These are phyloP conservation scores for Begonia masoniana DNA, from an alignment of 306 rosid genomes.

Conservation along the genomic window DNA sequence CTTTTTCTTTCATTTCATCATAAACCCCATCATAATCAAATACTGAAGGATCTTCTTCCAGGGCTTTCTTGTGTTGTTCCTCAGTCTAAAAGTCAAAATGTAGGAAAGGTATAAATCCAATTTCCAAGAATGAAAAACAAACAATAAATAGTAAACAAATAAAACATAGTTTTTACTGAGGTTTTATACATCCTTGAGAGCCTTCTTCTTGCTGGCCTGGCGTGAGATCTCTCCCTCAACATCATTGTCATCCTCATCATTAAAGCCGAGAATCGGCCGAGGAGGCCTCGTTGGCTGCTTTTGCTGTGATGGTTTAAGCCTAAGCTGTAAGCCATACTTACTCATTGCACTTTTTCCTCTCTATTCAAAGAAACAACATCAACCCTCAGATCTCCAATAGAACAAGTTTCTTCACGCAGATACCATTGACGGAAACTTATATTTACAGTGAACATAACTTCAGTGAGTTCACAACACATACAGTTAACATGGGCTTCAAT, in stretches of 20 bases:
- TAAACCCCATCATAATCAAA: slow-evolving; percentile 84
- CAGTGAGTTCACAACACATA: too few species aligned
- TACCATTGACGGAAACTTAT: too few species aligned
- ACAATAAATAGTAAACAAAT: neutral
- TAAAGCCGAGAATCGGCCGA: slow-evolving; percentile 42
- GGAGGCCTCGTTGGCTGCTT: slow-evolving; percentile 42
- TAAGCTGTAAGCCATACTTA: slow-evolving; percentile 76
- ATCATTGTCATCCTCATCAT: slow-evolving; percentile 49
- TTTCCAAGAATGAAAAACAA: slow-evolving; percentile 7
- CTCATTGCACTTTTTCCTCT: slow-evolving; percentile 35
- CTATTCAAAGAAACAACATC: neutral
- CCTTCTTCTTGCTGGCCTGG: slow-evolving; percentile 72
- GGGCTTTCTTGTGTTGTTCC: slow-evolving; percentile 73
- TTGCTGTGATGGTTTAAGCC: slow-evolving; percentile 41
- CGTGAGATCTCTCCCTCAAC: slow-evolving; percentile 75
- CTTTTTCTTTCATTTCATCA: slow-evolving; percentile 70
- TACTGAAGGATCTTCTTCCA: slow-evolving; percentile 69
- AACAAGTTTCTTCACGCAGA: too few species aligned
- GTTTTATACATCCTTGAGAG: slow-evolving; percentile 8
- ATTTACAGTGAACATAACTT: too few species aligned
- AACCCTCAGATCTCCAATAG: too few species aligned
- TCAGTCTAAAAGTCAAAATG: slow-evolving; percentile 24
- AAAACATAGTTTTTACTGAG: too few species aligned
- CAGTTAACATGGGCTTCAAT: too few species aligned
- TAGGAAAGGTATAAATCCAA: slow-evolving; percentile 1